Evolutionary conservation across 1,284 basidiomycete genomes (phyloP).

Genomic region (Cryptococcus jaspeensis): DNA sequence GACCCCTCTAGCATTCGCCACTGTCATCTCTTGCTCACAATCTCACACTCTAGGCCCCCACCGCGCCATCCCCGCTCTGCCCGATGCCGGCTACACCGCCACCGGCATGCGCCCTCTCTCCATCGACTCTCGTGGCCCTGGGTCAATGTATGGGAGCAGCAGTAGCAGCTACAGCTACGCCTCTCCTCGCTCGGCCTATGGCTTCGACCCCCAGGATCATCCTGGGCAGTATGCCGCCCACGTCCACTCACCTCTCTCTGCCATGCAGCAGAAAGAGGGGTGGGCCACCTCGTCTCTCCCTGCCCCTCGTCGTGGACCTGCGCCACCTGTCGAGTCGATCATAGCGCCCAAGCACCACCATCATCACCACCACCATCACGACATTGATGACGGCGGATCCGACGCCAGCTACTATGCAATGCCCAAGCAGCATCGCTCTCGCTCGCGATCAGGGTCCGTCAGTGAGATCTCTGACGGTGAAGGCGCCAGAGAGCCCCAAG

Average conservation of each 20-base stretch:
- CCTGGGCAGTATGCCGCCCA: constrained; percentile 2
- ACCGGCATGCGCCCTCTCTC: constrained; percentile 19
- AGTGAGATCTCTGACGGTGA: constrained; percentile 7
- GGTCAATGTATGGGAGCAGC: not conserved
- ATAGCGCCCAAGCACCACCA: constrained; percentile 11
- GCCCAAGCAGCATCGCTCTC: constrained; percentile 7
- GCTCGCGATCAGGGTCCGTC: constrained; percentile 13
- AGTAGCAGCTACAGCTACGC: not conserved
- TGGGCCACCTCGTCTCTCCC: constrained; percentile 24
- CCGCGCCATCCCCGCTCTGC: constrained; percentile 32
- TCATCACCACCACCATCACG: constrained; percentile 13
- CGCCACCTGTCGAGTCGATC: constrained; percentile 8
- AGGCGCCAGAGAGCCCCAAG: constrained; percentile 1
- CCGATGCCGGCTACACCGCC: constrained; percentile 38
- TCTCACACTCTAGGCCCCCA: constrained; percentile 24
- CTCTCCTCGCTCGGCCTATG: constrained; percentile 1
- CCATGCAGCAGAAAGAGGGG: constrained; percentile 10
- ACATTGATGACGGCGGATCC: constrained; percentile 10
- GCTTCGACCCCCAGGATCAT: constrained; percentile 1
- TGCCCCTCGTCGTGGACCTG: constrained; percentile 16
- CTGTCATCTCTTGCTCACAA: not conserved
- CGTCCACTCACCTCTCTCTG: constrained; percentile 9
- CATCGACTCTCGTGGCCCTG: constrained; percentile 1
- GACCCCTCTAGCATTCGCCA: not conserved
- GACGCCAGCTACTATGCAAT: constrained; percentile 21